A percentile compares a stretch with the other conserved stretches of the same genome.
phyloP scores from a whole-genome alignment of 2,329 filamentous ascomycete genomes.

The Calcarisporium arbuscula region DNA sequence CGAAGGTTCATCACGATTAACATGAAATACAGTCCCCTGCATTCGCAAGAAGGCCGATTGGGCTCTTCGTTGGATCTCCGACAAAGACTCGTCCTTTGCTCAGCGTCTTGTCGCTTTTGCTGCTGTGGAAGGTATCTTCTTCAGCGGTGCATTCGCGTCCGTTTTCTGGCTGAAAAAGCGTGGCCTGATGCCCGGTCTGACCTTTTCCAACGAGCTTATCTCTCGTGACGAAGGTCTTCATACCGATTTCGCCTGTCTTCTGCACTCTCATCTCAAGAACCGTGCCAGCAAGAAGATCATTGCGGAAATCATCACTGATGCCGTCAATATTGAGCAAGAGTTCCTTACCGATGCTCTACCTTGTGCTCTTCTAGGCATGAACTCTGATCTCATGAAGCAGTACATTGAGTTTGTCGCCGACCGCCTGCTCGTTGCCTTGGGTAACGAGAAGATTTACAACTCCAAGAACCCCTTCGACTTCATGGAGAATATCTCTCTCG shows the following conservation, averaged over 20 bases:
- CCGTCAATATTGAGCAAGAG: slow-evolving; percentile 92
- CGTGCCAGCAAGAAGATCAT: slow-evolving; percentile 79
- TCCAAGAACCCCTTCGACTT: slow-evolving; percentile 97
- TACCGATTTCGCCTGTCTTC: slow-evolving; percentile 95
- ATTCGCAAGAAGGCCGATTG: slow-evolving; percentile 99
- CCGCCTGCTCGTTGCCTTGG: slow-evolving; percentile 84
- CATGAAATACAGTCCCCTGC: slow-evolving; percentile 63
- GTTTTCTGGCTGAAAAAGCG: slow-evolving; percentile 99
- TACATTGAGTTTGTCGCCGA: slow-evolving; percentile 99
- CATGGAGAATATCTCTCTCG: slow-evolving; percentile 99
- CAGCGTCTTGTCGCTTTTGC: slow-evolving; percentile 95
- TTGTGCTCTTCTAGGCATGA: slow-evolving; percentile 93
- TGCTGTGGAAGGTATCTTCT: slow-evolving; percentile 99
- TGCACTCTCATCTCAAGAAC: slow-evolving; percentile 96
- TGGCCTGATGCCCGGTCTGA: slow-evolving; percentile 95
- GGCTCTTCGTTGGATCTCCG: slow-evolving; percentile 91
- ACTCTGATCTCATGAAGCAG: slow-evolving; percentile 94
- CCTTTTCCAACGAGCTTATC: slow-evolving; percentile 99
- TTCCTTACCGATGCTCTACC: slow-evolving; percentile 95
- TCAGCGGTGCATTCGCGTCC: slow-evolving; percentile 95
- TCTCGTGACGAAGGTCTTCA: slow-evolving; percentile 98
- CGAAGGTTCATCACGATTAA: slow-evolving; percentile 8
- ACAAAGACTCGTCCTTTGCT: slow-evolving; percentile 89
- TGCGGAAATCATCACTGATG: slow-evolving; percentile 85
- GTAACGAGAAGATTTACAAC: slow-evolving; percentile 92